Base-by-base conservation (phyloP, 2,329 filamentous ascomycete genomes). In the Orbilia quercus region DNA sequence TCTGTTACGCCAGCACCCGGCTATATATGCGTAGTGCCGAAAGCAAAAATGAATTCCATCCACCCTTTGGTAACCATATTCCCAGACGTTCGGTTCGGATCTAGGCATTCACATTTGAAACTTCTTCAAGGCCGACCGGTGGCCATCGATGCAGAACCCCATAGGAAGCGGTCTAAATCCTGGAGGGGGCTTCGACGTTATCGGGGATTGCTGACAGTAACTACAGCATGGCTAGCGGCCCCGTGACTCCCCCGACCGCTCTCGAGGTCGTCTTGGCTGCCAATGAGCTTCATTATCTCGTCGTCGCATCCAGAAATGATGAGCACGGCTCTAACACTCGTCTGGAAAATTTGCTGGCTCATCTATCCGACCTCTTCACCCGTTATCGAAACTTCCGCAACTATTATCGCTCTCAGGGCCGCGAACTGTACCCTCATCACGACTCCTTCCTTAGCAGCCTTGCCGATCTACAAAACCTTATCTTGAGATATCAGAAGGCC, bases 291-390 rank as follows among this genome's bases (percentile, higher is more conserved):
- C 22, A 28, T 14, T 9, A 31, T 12, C 23, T 58, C 40, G 54
- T 58, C n/a, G 23, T 58, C 54, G 54, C 54, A n/a, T 58, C 54
- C 16, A 58, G 40, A 45, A 58, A 58, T 45, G 54, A 58, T 45
- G 54, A 47, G 54, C 54, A 18, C 25, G 25, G 54, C 23, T 7
- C 54, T 20, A 38, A 58, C 2, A 47, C 54, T 20, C 40, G 38
- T 38, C 38, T 58, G 22, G 54, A 58, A 22, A 34, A 36, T 38
- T 20, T 58, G 18, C 31, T 58, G 20, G 22, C 40, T 18, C 36
- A 58, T 28, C 14, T 47, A 9, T 58, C 54, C 12, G 40, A 45
- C 36, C 31, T 58, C 7, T 20, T 58, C 38, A 34, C 38, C 20
- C 54, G 36, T 20, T 58, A 58, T 45, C 54, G 40, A 47, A 5